Conservation (phyloP, 2,329 filamentous ascomycete genomes). For the Spiromastix sp. region DNA sequence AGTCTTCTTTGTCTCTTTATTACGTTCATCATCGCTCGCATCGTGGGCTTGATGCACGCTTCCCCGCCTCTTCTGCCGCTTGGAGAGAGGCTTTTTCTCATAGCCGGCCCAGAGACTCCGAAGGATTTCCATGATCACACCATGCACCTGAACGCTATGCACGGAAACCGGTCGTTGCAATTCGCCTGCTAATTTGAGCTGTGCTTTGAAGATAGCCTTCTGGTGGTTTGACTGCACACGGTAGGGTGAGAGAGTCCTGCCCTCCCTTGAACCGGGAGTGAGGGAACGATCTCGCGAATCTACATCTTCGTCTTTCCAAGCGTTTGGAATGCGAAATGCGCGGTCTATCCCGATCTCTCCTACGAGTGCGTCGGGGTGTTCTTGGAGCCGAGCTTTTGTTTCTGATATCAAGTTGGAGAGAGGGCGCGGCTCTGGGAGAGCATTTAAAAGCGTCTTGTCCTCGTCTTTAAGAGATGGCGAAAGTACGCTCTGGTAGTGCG, state of each 20-base stretch:
- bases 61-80: slow-evolving; percentile 32
- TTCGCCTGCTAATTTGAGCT: slow-evolving; percentile 50
- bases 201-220: slow-evolving; percentile 44
- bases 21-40: slow-evolving; percentile 17
- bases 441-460: slow-evolving; percentile 37
- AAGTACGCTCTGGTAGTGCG: slow-evolving; percentile 47
- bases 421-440: slow-evolving; percentile 44
- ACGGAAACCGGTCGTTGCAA: slow-evolving; percentile 48
- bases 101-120: slow-evolving; percentile 48
- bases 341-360: slow-evolving; percentile 55
- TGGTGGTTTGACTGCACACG: slow-evolving; percentile 49
- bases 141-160: slow-evolving; percentile 55
- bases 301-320: slow-evolving; percentile 19
- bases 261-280: slow-evolving; percentile 52
- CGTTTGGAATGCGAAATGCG: slow-evolving; percentile 48
- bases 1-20: slow-evolving; percentile 13
- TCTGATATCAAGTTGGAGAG: slow-evolving; percentile 43
- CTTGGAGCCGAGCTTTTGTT: slow-evolving; percentile 38
- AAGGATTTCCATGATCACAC: slow-evolving; percentile 46
- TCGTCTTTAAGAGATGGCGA: slow-evolving; percentile 33
- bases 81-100: slow-evolving; percentile 41
- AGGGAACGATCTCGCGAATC: slow-evolving; percentile 24
- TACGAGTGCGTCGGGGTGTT: slow-evolving; percentile 45
- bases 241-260: slow-evolving; percentile 47
- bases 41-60: slow-evolving; percentile 23